Evolutionary conservation across 1,284 basidiomycete genomes (phyloP).

Genomic region (Fomitopsis pinicola): DNA sequence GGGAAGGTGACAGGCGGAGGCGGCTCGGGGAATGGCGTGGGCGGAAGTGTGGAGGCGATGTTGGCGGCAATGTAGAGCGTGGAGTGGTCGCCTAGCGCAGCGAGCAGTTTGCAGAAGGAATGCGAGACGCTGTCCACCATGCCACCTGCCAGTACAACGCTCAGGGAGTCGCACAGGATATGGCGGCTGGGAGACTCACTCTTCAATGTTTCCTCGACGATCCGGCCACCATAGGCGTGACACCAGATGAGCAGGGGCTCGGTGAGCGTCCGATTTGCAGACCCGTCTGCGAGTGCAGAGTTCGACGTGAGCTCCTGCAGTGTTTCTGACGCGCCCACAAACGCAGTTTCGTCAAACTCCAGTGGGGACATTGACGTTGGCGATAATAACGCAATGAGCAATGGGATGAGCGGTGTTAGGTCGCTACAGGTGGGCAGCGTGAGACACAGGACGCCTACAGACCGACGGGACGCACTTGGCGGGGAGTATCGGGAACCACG

Average conservation of each 20-base stretch:
- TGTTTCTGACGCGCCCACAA: constrained; percentile 64
- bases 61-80: constrained; percentile 73
- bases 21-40: constrained; percentile 21
- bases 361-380: constrained; percentile 32
- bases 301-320: constrained; percentile 75
- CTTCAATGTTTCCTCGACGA: constrained; percentile 46
- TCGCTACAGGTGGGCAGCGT: constrained; percentile 36
- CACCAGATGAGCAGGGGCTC: constrained; percentile 81
- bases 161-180: not conserved
- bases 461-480: constrained; percentile 47
- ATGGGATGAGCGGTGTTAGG: constrained; percentile 42
- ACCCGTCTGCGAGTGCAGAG: constrained; percentile 68
- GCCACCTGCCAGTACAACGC: constrained; percentile 24
- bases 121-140: constrained; percentile 54
- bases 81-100: constrained; percentile 81
- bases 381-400: constrained; percentile 52
- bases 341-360: constrained; percentile 45
- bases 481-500: constrained; percentile 73
- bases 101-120: constrained; percentile 75
- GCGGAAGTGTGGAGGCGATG: constrained; percentile 42
- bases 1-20: constrained; percentile 17
- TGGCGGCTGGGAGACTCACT: constrained; percentile 23
- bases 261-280: constrained; percentile 68
- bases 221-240: constrained; percentile 46
- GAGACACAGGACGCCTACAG: not conserved